Base-by-base conservation (phyloP, 495 filamentous ascomycete genomes). In the Annulohypoxylon maeteangense region DNA sequence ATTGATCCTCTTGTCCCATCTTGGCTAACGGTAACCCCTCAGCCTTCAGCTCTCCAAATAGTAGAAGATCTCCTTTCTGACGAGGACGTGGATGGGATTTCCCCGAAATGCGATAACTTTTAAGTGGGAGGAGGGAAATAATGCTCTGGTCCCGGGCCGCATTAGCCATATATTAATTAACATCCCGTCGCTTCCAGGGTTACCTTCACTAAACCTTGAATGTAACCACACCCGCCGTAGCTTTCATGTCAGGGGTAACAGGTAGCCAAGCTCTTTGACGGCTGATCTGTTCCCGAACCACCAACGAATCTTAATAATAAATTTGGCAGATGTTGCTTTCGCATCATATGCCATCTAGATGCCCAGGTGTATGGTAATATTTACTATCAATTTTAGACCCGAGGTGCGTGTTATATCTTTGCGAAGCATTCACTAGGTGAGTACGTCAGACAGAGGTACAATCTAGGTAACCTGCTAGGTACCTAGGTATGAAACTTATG, bases 1-100 rank as follows among this genome's bases (percentile, higher is more conserved):
- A 62, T 73, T 67, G 68, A 68, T 65, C 7, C 45, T 68, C 72
- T 75, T 47, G 72, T 62, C 65, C 68, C 64, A 68, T 62, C 89
- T 57, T 98, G 92, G 87, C 82, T 93, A 29, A 84, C 94, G 75
- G 87, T 91, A 23, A 91, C 94, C 71, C 86, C 88, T 62, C 85
- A 86, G 40, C 86, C 89, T 3, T 83, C 89, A 25, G 84, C 86
- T 69, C 83, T 88, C 51, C n/a, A n/a, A 92, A 93, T 80, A 90
- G 8, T 88, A 88, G n/a, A 70, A 62, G 70, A 73, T 73, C 65
- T 62, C 12, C 61, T 58, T 53, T 47, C 25, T 18, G 18, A 31
- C 14, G 55, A 65, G 60, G 45, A 11, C 47, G 34, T 36, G 23
- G 40, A 65, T 65, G 57, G 59, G 11, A 51, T 71, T 70, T 65